Percentiles rank a stretch among this genome's conserved stretches.
Evolutionary conservation across 2,329 filamentous ascomycete species (phyloP).

Genomic region (Claviceps quebecensis): DNA sequence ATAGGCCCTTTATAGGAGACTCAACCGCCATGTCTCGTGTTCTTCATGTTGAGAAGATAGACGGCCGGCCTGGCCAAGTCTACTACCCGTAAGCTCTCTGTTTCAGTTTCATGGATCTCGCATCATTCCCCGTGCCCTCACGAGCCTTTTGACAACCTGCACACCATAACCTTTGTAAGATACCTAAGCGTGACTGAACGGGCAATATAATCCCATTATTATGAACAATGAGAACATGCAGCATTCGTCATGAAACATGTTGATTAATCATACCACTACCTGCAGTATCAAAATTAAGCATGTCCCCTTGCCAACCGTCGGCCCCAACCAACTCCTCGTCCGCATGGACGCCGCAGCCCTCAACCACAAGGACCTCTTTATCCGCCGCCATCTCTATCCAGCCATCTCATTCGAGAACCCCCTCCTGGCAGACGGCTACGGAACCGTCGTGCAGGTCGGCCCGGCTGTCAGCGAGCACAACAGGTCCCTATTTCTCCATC

Average conservation of each 20-base stretch:
- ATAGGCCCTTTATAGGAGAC: background rate
- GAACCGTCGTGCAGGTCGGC: slow-evolving; percentile 54
- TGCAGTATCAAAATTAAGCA: slow-evolving; percentile 44
- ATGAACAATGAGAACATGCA: too few species aligned
- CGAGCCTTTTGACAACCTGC: too few species aligned
- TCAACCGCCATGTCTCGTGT: slow-evolving; percentile 32
- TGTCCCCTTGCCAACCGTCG: slow-evolving; percentile 47
- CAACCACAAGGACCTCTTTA: slow-evolving; percentile 92
- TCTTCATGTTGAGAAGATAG: slow-evolving; percentile 52
- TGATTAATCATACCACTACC: background rate
- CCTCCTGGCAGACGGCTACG: slow-evolving; percentile 70
- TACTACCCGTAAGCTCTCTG: slow-evolving; percentile 54
- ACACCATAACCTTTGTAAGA: too few species aligned
- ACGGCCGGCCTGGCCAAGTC: slow-evolving; percentile 72
- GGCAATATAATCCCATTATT: too few species aligned
- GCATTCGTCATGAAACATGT: too few species aligned
- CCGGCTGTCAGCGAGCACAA: slow-evolving; percentile 20
- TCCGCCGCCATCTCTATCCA: slow-evolving; percentile 84
- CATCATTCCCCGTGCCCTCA: background rate
- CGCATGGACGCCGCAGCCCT: slow-evolving; percentile 67
- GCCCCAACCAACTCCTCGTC: slow-evolving; percentile 57
- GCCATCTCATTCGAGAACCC: slow-evolving; percentile 66
- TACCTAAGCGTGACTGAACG: too few species aligned
- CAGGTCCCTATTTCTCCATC: slow-evolving; percentile 37
- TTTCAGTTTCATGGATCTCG: background rate